Evolutionary conservation across 495 filamentous ascomycete genomes (phyloP).

Genomic region (Talaromyces proteolyticus): DNA sequence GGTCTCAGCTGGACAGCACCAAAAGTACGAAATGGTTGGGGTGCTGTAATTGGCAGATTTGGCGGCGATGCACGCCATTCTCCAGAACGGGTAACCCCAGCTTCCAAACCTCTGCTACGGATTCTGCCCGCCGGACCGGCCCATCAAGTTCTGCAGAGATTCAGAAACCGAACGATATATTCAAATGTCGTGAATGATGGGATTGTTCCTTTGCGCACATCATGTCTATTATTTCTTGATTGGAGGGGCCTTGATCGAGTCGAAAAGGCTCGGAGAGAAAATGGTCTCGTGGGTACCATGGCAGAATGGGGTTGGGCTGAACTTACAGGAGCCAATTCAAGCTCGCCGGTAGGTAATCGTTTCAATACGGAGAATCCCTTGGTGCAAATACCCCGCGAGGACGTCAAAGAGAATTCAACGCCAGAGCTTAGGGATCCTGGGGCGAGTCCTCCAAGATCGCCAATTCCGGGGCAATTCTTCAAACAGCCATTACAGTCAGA

Average conservation of each 20-base stretch:
- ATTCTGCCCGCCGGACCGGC: slow-evolving; percentile 92
- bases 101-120: slow-evolving; percentile 82
- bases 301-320: slow-evolving; percentile 95
- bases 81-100: slow-evolving; percentile 60
- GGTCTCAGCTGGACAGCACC: slow-evolving; percentile 92
- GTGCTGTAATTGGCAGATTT: slow-evolving; percentile 73
- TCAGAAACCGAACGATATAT: slow-evolving; percentile 88
- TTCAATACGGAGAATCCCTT: slow-evolving; percentile 18
- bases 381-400: slow-evolving; percentile 9
- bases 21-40: slow-evolving; percentile 80
- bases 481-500: slow-evolving; percentile 4
- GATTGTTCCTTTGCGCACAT: slow-evolving; percentile 90
- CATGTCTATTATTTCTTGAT: slow-evolving; percentile 93
- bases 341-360: slow-evolving; percentile 34
- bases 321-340: slow-evolving; percentile 74
- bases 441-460: slow-evolving; percentile 17
- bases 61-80: slow-evolving; percentile 61
- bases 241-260: slow-evolving; percentile 92
- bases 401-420: slow-evolving; percentile 17
- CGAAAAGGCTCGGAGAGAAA: slow-evolving; percentile 89
- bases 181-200: slow-evolving; percentile 99
- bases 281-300: slow-evolving; percentile 84
- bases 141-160: slow-evolving; percentile 77
- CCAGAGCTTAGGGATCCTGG: slow-evolving; percentile 8
- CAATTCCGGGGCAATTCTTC: slow-evolving; percentile 16